Evolutionary conservation across 2,329 filamentous ascomycete species (phyloP).

Genomic region (Hawksworthiomyces lignivorus): DNA sequence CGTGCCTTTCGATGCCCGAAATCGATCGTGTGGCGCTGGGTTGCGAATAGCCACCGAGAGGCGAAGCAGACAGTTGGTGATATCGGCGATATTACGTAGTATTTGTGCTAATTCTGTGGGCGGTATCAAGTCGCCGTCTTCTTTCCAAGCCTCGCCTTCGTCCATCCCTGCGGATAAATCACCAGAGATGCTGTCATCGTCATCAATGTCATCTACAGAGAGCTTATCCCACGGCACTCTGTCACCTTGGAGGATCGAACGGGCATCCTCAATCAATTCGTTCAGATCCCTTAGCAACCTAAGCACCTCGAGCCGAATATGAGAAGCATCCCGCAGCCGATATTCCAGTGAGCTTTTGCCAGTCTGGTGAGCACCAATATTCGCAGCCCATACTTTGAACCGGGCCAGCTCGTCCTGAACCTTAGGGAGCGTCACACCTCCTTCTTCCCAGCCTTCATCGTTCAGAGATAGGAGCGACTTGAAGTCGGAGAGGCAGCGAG

Average conservation of each 20-base stretch:
- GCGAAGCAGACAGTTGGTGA: slow-evolving; percentile 25
- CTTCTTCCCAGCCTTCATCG: not conserved
- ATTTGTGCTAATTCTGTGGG: slow-evolving; percentile 17
- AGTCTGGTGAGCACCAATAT: slow-evolving; percentile 15
- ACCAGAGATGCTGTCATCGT: not conserved
- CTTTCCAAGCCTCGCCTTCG: slow-evolving; percentile 10
- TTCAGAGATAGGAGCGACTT: not conserved
- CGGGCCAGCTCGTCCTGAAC: slow-evolving; percentile 8
- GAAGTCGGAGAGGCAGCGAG: not conserved
- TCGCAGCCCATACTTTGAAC: slow-evolving; percentile 17
- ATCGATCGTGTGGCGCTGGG: slow-evolving; percentile 28
- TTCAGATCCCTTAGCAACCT: slow-evolving; percentile 20
- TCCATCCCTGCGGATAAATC: not conserved
- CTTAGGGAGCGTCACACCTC: not conserved
- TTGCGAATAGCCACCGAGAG: slow-evolving; percentile 29
- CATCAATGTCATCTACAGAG: not conserved
- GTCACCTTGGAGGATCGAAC: slow-evolving; percentile 14
- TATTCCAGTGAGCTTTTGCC: slow-evolving; percentile 17
- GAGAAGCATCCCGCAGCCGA: slow-evolving; percentile 17
- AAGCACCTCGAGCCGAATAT: slow-evolving; percentile 15
- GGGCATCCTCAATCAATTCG: slow-evolving; percentile 20
- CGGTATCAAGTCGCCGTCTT: slow-evolving; percentile 6
- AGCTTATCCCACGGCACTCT: slow-evolving; percentile 11
- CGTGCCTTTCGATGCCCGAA: slow-evolving; percentile 8
- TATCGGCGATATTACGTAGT: slow-evolving; percentile 16